phyloP scores from a whole-genome alignment of 306 rosid genomes.

The Alnus rubra region DNA sequence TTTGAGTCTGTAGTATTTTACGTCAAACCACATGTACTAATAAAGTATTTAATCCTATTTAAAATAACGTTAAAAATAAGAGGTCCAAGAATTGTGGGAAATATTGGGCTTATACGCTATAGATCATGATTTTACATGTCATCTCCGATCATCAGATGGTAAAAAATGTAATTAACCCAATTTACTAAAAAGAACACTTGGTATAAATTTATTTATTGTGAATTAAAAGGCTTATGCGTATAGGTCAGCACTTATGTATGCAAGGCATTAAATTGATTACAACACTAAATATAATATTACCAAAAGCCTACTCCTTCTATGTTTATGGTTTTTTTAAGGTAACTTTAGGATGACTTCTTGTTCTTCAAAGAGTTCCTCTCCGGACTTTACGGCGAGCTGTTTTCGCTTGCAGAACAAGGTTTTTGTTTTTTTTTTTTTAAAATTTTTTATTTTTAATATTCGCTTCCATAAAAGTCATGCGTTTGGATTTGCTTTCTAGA shows the following conservation, averaged over 20 bases:
- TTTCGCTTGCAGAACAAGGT: slow-evolving; percentile 23
- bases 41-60: no score
- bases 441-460: no score
- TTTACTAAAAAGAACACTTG: background rate
- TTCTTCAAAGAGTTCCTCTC: background rate
- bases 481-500: slow-evolving; percentile 42
- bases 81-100: no score
- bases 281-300: background rate
- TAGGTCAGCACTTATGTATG: background rate
- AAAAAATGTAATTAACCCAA: no score
- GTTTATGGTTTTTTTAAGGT: background rate
- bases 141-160: no score
- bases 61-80: no score
- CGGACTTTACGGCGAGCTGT: background rate
- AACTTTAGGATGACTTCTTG: slow-evolving; percentile 1
- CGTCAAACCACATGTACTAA: no score
- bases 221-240: background rate
- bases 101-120: no score
- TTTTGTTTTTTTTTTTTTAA: background rate
- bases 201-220: background rate
- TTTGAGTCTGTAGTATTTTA: no score
- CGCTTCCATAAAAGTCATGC: slow-evolving; percentile 7
- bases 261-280: background rate
- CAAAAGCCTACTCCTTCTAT: background rate
- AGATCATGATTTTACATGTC: no score